These are phyloP conservation scores for Mucor saturninus DNA, from an alignment of 371 early-diverging fungal species.

Conservation along the genomic window DNA sequence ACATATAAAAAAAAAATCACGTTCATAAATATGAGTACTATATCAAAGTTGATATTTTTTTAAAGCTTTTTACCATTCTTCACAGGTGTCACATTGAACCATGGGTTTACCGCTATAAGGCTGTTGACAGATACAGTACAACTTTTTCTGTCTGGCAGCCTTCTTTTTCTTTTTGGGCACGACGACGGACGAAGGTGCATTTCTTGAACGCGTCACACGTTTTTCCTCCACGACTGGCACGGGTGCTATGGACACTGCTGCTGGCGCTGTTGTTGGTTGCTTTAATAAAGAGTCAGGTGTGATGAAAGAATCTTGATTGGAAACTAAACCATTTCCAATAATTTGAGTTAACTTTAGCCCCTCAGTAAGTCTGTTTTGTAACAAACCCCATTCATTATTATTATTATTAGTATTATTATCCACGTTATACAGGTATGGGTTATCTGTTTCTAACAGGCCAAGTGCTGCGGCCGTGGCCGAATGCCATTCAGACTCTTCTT, in stretches of 20 bases:
- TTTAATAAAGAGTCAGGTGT: conserved; percentile 27
- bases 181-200: neutral
- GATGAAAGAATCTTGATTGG: conserved; percentile 13
- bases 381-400: conserved; percentile 20
- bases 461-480: conserved; percentile 12
- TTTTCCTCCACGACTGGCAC: conserved; percentile 11
- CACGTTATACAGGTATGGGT: neutral
- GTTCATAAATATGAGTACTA: neutral
- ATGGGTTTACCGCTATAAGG: conserved; percentile 76
- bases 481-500: conserved; percentile 26
- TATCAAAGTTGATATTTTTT: neutral
- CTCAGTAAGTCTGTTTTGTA: conserved; percentile 15
- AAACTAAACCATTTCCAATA: conserved; percentile 6
- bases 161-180: conserved; percentile 21
- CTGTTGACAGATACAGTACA: conserved; percentile 76
- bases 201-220: conserved; percentile 19
- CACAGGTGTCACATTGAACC: conserved; percentile 79
- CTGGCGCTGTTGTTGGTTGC: neutral
- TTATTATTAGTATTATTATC: neutral
- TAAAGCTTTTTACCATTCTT: conserved; percentile 67
- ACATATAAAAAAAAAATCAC: neutral
- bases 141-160: conserved; percentile 41
- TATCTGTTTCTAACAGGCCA: neutral
- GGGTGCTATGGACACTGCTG: too few species aligned
- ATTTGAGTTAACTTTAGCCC: conserved; percentile 16